Evolutionary conservation across 2,329 filamentous ascomycete genomes (phyloP).

Genomic region (Apiospora hydei): DNA sequence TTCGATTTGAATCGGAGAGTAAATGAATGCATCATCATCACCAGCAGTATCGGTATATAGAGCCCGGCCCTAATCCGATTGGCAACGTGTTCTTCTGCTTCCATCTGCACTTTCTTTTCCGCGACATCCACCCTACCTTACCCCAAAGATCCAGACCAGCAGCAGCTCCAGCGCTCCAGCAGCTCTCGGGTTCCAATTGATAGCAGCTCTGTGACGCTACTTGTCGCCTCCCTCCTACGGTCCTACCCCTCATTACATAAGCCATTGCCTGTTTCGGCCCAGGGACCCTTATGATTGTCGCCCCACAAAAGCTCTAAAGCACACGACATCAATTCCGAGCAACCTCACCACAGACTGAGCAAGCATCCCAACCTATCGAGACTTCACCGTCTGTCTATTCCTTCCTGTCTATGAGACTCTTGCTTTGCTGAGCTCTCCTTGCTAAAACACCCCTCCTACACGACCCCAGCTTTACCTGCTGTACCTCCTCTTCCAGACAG

Average conservation of each 20-base stretch:
- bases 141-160: background rate
- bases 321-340: slow-evolving; percentile 25
- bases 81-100: background rate
- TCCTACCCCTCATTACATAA: slow-evolving; percentile 22
- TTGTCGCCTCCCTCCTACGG: background rate
- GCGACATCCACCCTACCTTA: background rate
- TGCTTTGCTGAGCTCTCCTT: background rate
- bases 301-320: slow-evolving; percentile 24
- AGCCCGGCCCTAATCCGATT: background rate
- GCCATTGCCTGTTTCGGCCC: slow-evolving; percentile 17
- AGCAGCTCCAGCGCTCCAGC: background rate
- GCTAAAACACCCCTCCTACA: background rate
- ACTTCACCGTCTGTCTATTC: slow-evolving; percentile 8
- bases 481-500: background rate
- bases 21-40: background rate
- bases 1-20: background rate
- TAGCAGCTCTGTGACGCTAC: background rate
- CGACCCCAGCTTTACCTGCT: slow-evolving; percentile 10
- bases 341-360: slow-evolving; percentile 19
- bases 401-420: slow-evolving; percentile 13
- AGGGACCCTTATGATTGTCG: slow-evolving; percentile 9
- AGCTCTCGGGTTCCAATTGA: no score
- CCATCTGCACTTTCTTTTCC: no score
- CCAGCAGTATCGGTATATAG: background rate
- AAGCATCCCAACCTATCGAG: slow-evolving; percentile 17